phyloP scores from a whole-genome alignment of 352 stramenopile genomes.

The Globisporangium apiculatum region DNA sequence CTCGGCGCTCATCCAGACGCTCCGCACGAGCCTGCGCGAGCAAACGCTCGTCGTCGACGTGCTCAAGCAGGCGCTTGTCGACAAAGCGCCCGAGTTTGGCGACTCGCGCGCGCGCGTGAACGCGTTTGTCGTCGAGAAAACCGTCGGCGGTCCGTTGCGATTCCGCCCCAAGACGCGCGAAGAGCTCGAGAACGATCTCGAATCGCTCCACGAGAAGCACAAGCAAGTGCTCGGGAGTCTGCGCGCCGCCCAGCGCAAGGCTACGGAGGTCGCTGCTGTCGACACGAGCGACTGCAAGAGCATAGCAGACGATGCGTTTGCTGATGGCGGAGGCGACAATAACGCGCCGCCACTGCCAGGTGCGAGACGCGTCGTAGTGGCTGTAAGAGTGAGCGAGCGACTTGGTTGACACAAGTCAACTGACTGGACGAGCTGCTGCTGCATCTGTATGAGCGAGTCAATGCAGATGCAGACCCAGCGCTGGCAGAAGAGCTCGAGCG shows the following conservation, averaged over 20 bases:
- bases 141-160: conserved; percentile 59
- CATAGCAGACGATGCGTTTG: conserved; percentile 3
- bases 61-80: conserved; percentile 66
- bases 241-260: conserved; percentile 31
- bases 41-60: conserved; percentile 83
- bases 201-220: conserved; percentile 64
- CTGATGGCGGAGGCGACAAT: conserved; percentile 1
- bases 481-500: conserved; percentile 54
- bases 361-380: not conserved
- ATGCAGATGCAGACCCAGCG: conserved; percentile 14
- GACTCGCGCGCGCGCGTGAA: conserved; percentile 62
- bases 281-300: not conserved
- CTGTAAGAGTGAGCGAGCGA: no score
- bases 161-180: conserved; percentile 84
- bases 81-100: conserved; percentile 62
- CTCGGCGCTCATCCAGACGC: conserved; percentile 77
- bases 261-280: not conserved
- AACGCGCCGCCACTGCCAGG: conserved; percentile 4
- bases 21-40: conserved; percentile 69
- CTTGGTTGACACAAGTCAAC: no score
- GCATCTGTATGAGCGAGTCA: no score
- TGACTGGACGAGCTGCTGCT: no score
- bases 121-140: conserved; percentile 83
- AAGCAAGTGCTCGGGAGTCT: conserved; percentile 54
- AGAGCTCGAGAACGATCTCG: conserved; percentile 81